Base-by-base conservation (phyloP, 2,329 filamentous ascomycete genomes). In the Neonectria punicea region DNA sequence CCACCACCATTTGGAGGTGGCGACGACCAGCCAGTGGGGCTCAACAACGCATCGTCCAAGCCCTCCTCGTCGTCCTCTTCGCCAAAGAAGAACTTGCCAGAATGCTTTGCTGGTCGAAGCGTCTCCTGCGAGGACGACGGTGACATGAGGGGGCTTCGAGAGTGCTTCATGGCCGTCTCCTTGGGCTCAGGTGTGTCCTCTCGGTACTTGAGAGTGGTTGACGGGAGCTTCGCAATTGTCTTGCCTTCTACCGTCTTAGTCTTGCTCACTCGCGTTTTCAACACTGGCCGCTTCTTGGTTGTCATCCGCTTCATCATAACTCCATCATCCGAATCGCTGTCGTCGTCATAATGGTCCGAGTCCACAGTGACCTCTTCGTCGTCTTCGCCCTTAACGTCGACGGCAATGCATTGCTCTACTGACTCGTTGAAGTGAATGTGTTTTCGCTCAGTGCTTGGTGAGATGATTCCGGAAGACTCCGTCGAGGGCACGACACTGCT, bases 371-470 rank as follows among this genome's bases (percentile, higher is more conserved):
- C 88, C 34, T 92, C 89, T 58, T 93, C 89, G 30, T 92, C 89
- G 25, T 91, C 90, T 25, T 91, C 90, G 68, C 92, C 89, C 80
- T 97, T 97, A 72, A 89, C 86, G 36, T 98, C 94, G 34, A 99
- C 89, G 8, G 96, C 96, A 69, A 98, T 98, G 77, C 94, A 98
- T 77, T 98, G 95, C 77, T 94, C 91, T 2, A 99, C 96, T 80
- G 95, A 92, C 76, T 98, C 93, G 76, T 98, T 96, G 79, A 99
- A 99, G 75, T 97, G 93, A 70, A 99, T 98, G 77, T 97, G 95
- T 66, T 90, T 94, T 74, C 89, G 87, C 73, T 92, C 90, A 8
- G 87, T 79, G 82, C 88, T 80, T 63, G 93, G 80, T 76, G 90
- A 84, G 79, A 84, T 73, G 14, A 88, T 70, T n/a, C 91, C 92